Evolutionary conservation across 108 stramenopile genomes (phyloP), one percentile per base, ranked within the genome.

Genomic region (Mayamaea pseudoterrestris): DNA sequence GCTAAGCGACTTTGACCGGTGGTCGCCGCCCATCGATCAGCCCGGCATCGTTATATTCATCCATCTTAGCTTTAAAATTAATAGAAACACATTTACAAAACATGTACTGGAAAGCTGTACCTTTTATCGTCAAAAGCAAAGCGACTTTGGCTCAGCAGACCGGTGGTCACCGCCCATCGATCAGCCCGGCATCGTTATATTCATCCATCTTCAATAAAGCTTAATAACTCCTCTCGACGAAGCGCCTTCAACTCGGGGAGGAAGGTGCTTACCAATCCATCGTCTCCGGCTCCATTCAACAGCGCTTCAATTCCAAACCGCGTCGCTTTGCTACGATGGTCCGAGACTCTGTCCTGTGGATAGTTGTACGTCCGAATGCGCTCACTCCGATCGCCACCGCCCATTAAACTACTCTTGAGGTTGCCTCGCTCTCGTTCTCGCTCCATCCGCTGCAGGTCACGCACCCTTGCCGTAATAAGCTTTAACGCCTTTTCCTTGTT

Each of bases 331-430:
- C 80, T 84, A 14, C 98, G 76, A 65, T 97, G 98, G 54, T 98
- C 98, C 16, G 93, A 93, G n/a, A 96, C 73, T 18, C 96, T 73
- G 73, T 99, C 96, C 58, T 97, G 95, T 3, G 95, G 75, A 58
- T 73, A 96, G 55, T 99, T 99, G 67, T 99, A 99, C 5, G 98
- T 99, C 4, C 98, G 74, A 44, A 99, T 93, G 16, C 95, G 68
- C 64, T 97, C 96, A 42, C 86, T 83, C 5, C 98, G 73, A 58
- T 94, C 95, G 16, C 96, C 98, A 14, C 82, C 76, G 13, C 82
- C 87, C 73, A 90, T 65, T 9, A 90, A 43, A 27, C 68, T 76
- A 32, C 78, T 90, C n/a, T 78, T 57, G 16, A 66, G 57, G 6
- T 74, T 67, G 29, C 74, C 76, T 29, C 73, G 63, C 62, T 67